These are phyloP conservation scores for Sporisorium graminicola DNA, from an alignment of 1,284 basidiomycete species.

Conservation along the genomic window DNA sequence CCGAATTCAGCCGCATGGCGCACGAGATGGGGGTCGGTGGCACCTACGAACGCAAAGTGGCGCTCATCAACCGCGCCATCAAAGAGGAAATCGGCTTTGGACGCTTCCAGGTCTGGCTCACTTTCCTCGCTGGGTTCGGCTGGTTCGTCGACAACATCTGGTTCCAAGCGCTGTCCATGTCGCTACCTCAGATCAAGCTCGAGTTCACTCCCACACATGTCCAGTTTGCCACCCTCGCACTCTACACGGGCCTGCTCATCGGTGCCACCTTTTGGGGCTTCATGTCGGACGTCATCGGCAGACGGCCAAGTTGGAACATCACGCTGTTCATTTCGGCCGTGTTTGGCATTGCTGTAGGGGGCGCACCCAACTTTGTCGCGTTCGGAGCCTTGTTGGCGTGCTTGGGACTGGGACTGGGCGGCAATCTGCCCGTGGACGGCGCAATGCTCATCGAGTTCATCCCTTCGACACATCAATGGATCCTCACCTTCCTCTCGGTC, in stretches of 20 bases:
- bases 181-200: slow-evolving; percentile 58
- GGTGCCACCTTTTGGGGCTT: slow-evolving; percentile 75
- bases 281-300: slow-evolving; percentile 71
- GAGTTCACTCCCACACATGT: slow-evolving; percentile 58
- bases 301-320: slow-evolving; percentile 75
- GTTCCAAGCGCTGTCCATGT: slow-evolving; percentile 62
- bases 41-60: slow-evolving; percentile 62
- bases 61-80: slow-evolving; percentile 59
- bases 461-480: slow-evolving; percentile 72
- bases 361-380: slow-evolving; percentile 73
- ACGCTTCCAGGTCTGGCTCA: slow-evolving; percentile 76
- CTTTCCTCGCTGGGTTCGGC: slow-evolving; percentile 75
- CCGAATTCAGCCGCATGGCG: slow-evolving; percentile 50
- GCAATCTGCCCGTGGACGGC: slow-evolving; percentile 71
- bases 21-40: slow-evolving; percentile 59
- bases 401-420: slow-evolving; percentile 75
- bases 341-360: slow-evolving; percentile 76
- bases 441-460: slow-evolving; percentile 66
- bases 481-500: slow-evolving; percentile 76
- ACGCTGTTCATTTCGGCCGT: slow-evolving; percentile 75
- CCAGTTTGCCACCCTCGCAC: slow-evolving; percentile 71
- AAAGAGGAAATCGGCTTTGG: slow-evolving; percentile 74
- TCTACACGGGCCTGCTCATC: slow-evolving; percentile 75
- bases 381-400: slow-evolving; percentile 74
- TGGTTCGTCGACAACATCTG: slow-evolving; percentile 72